A percentile compares a stretch with the other conserved stretches of the same genome.
Evolutionary conservation across 169 alveolate species (phyloP).

Genomic region (Plasmodium sp.): DNA sequence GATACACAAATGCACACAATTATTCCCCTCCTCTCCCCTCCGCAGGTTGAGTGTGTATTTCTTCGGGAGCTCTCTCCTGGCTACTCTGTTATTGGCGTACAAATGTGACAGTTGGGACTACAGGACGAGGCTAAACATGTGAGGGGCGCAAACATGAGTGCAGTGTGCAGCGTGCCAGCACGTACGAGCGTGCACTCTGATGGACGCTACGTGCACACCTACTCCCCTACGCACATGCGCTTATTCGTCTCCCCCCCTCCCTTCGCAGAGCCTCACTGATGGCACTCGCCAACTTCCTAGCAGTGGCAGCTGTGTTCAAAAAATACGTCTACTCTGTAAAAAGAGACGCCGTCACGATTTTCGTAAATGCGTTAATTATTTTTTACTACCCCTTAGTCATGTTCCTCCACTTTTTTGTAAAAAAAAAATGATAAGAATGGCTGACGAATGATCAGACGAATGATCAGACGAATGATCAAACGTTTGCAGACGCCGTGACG

Average conservation of each 20-base stretch:
- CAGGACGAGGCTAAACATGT: slow-evolving; percentile 18
- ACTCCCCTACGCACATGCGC: neutral
- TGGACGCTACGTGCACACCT: neutral
- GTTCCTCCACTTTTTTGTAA: slow-evolving; percentile 20
- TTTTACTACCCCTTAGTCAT: neutral
- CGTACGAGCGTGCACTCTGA: neutral
- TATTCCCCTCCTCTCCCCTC: neutral
- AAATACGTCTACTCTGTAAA: neutral
- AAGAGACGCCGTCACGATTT: neutral
- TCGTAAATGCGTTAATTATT: neutral
- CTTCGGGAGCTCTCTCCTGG: neutral
- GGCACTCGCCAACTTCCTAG: neutral
- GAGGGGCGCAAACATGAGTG: neutral
- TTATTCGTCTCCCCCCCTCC: neutral
- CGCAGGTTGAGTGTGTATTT: neutral
- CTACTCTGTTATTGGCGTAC: neutral
- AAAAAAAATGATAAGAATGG: neutral
- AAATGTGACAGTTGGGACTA: neutral
- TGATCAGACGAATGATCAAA: neutral
- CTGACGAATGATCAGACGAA: neutral
- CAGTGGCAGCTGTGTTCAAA: neutral
- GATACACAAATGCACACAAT: neutral
- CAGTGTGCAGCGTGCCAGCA: neutral
- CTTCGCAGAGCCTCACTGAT: slow-evolving; percentile 23
- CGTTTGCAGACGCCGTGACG: neutral